Base-by-base conservation (phyloP, 2,329 filamentous ascomycete species). In the Proliferodiscus dingleyae region DNA sequence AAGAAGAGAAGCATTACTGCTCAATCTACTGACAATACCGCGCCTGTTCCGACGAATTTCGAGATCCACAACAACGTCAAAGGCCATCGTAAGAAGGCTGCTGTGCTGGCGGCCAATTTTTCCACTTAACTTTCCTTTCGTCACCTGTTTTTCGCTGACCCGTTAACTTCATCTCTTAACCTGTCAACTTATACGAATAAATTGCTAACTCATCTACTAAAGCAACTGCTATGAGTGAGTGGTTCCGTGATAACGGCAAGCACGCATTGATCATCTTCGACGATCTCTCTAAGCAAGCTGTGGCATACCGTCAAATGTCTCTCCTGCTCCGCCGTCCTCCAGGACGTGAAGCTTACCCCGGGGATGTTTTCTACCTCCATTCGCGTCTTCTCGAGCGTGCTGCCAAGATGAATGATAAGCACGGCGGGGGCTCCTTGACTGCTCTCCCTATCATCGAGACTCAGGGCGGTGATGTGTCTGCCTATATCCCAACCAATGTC, bases 401-500 rank as follows among this genome's bases (percentile, higher is more conserved):
- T 53, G 93, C 93, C 76, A 98, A 98, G 87, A 89, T 98, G 84
- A 95, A 85, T 82, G 79, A 90, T 71, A 91, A 88, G 75, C 88
- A 86, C 68, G 89, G 90, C 68, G 89, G 88, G 74, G 93, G 93
- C 70, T 97, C 91, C 63, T 81, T 97, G 73, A 98, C 93, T 73
- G 91, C 93, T 60, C 86, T 98, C 54, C 93, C 93, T 68, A 71
- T 97, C 74, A 97, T 98, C 70, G 93, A 98, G 82, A 98, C 93
- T 70, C 93, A 97, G 81, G 93, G 93, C 82, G 93, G 93, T 88
- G 93, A 98, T 75, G 93, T 98, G 68, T 97, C 93, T 64, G 93
- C 93, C 64, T 98, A 97, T 76, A 97, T 98, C 82, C 93, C 93
- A 66, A 98, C 93, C 77, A 98, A 97, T 81, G 93, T 97, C 77